Evolutionary conservation across 441 rosid species (phyloP).

Genomic region (Corymbia citriodora): DNA sequence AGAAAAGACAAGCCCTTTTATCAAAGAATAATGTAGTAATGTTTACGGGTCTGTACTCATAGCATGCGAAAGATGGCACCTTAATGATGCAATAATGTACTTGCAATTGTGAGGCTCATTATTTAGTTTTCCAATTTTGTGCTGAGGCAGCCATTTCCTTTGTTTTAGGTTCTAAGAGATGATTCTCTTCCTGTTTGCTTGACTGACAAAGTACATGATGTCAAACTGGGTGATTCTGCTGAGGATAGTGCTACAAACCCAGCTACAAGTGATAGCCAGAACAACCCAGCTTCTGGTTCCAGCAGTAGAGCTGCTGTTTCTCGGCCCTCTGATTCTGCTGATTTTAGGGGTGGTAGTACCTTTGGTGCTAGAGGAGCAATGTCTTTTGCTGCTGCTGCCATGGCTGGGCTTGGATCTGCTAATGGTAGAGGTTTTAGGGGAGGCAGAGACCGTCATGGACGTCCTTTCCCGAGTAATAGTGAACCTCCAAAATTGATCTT

Average conservation of each 20-base stretch:
- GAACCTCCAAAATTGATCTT: constrained; percentile 84
- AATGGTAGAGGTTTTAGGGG: constrained; percentile 95
- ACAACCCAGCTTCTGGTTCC: constrained; percentile 72
- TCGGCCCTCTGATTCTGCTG: constrained; percentile 75
- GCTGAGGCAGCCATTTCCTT: not conserved
- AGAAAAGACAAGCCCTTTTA: not conserved
- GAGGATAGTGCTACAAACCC: constrained; percentile 55
- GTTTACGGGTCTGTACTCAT: not conserved
- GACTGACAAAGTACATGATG: constrained; percentile 97
- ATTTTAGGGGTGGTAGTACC: constrained; percentile 59
- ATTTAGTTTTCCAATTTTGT: not conserved
- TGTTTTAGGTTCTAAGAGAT: constrained; percentile 67
- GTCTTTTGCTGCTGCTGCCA: constrained; percentile 98
- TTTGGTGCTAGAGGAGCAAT: constrained; percentile 92
- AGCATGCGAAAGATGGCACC: not conserved
- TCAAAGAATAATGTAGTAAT: not conserved
- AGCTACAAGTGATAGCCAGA: constrained; percentile 52
- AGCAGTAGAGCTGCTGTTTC: constrained; percentile 66
- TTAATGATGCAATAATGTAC: not conserved
- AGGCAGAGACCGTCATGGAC: constrained; percentile 91
- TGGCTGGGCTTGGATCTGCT: constrained; percentile 96
- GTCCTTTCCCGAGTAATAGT: constrained; percentile 56
- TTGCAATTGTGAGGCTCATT: not conserved
- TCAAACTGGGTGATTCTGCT: constrained; percentile 77
- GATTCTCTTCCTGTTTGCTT: constrained; percentile 91